Evolutionary conservation across 2,329 filamentous ascomycete species (phyloP), one percentile per base, ranked within the genome.

Genomic region (Aspergillus pseudonomiae): DNA sequence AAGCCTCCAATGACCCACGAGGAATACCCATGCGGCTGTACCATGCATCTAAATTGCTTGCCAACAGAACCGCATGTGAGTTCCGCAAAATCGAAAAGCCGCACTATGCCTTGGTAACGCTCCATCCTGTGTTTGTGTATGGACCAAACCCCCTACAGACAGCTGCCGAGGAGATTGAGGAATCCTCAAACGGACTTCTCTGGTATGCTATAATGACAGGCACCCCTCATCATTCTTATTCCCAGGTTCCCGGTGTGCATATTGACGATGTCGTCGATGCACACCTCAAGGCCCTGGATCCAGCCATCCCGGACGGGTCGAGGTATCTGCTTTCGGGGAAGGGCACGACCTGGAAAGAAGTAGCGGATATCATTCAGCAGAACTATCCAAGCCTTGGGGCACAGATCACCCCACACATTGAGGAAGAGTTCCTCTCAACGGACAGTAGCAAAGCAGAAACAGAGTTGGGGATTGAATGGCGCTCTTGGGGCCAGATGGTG

Each of bases 41-140:
- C 54, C 53, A 54, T 2, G 70, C 71, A 7, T 73, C 71, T 1
- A 75, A 75, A 50, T 28, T 72, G 7, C 68, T 73, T 6, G 67
- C 71, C 6, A 28, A 50, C 4, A 7, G 7, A 19, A 26, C 26
- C 12, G 28, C 12, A 14, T 50, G 12, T 4, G 46, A 50, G 9
- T 50, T 50, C 46, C 28, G 14, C 2, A 28, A 50, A 11, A 12
- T 12, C 24, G 5, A 2, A 19, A 30, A 50, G 6, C 26, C 46
- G 12, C 12, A 11, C 7, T 50, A 9, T n/a, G 12, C 4, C 6
- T 14, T 50, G 12, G 46, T 50, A 4, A 50, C 46, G 6, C 12
- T 30, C 6, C 46, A 50, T 19, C 46, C 46, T 7, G 26, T 26
- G 24, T 50, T 16, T 30, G 46, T 50, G 14, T 50, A 28, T 28